Conservation (phyloP, 768 basidiomycete species). For the Tylopilus rubrobrunneus region DNA sequence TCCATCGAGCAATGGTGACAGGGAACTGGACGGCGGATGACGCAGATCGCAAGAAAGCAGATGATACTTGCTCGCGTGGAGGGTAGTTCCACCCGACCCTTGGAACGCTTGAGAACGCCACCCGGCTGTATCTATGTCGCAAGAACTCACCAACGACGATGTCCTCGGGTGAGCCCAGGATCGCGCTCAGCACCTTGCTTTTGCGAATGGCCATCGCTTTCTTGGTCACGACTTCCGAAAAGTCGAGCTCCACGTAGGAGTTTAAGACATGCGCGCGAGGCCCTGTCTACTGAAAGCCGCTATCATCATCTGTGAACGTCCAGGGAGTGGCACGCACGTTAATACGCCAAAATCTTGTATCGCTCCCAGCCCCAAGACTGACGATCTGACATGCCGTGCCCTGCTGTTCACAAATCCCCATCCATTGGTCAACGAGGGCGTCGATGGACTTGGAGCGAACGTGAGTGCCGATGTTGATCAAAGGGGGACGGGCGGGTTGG, state of each 20-base stretch:
- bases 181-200: conserved; percentile 40
- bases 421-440: conserved; percentile 62
- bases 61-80: conserved; percentile 32
- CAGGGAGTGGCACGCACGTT: conserved; percentile 48
- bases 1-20: conserved; percentile 35
- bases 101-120: not conserved
- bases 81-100: conserved; percentile 36
- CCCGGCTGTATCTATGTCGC: not conserved
- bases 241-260: conserved; percentile 86
- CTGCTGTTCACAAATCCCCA: conserved; percentile 41
- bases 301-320: not conserved
- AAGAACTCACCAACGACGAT: conserved; percentile 14
- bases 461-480: conserved; percentile 95
- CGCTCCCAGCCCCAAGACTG: conserved; percentile 68
- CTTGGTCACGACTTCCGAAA: conserved; percentile 76
- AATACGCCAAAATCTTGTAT: conserved; percentile 92
- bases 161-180: conserved; percentile 19
- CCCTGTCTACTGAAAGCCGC: conserved; percentile 47
- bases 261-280: conserved; percentile 44
- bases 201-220: conserved; percentile 82
- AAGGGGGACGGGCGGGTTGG: conserved; percentile 61
- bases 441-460: conserved; percentile 82
- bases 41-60: conserved; percentile 80
- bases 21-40: conserved; percentile 43
- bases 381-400: conserved; percentile 74